Base-by-base conservation (phyloP, 495 filamentous ascomycete genomes). In the Penicillium subrubescens region DNA sequence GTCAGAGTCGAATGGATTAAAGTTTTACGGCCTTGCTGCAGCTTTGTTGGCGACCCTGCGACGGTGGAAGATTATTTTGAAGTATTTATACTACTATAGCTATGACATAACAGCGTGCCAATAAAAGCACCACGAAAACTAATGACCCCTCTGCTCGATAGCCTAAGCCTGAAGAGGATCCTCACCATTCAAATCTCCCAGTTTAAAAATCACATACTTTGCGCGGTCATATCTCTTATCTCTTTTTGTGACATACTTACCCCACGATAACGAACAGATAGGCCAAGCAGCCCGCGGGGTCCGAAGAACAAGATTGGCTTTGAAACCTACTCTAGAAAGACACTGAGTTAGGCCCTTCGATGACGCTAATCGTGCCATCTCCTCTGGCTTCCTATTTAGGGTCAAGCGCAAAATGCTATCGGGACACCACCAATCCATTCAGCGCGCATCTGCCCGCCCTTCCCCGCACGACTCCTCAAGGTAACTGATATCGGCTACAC, bases 331-430 rank as follows among this genome's bases (percentile, higher is more conserved):
- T 4, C 17, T 12, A 8, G 4, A 25, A 33, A 10, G 17, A 2
- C n/a, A 1, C 10, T 1, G 14, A 23, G 31, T 31, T 19, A 21
- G 37, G 1, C 31, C 31, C 8, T n/a, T 37, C n/a, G 31, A 56
- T 56, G 33, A 35, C 31, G 53, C 17, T 54, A 44, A 8, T 55
- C 27, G 7, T 59, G 12, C 21, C 57, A 67, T 67, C 60, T 67
- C 65, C 41, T 67, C 55, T 6, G 57, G 8, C 55, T 67, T 53
- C 65, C 65, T 51, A 55, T 57, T 63, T 54, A 0, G 65, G 59
- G 39, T 19, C 23, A 65, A 60, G 57, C 23, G 57, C 39, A 27
- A 54, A 46, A n/a, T 53, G 14, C 50, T 63, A 62, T 67, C 57
- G 50, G 25, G 15, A 34, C 46, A 21, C 29, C 33, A 19, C 25